A percentile compares a stretch with the other conserved stretches of the same genome.
phyloP scores from a whole-genome alignment of 2,329 filamentous ascomycete genomes.

The Xylaria hypoxylon region DNA sequence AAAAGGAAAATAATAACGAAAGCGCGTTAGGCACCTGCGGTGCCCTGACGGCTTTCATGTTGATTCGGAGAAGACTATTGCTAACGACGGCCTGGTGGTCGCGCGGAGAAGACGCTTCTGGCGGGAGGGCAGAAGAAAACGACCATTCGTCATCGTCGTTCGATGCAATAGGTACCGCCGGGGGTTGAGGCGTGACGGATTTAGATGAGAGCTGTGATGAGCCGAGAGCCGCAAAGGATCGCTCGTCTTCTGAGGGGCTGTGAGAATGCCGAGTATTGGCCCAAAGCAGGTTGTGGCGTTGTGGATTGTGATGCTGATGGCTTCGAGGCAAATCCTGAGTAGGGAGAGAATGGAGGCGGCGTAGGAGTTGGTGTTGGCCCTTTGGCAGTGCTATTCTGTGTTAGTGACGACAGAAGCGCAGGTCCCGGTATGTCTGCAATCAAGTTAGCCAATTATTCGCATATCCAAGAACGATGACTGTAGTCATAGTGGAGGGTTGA shows the following conservation, averaged over 20 bases:
- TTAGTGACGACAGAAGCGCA: constrained; percentile 72
- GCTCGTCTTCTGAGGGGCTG: constrained; percentile 57
- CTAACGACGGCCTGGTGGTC: constrained; percentile 75
- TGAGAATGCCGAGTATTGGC: constrained; percentile 61
- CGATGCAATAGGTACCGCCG: constrained; percentile 42
- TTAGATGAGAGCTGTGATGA: constrained; percentile 56
- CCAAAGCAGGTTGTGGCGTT: constrained; percentile 64
- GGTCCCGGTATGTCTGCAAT: constrained; percentile 71
- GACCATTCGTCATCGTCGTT: constrained; percentile 91
- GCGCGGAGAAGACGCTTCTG: constrained; percentile 64
- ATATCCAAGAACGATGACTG: not conserved
- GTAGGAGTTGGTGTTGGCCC: constrained; percentile 54
- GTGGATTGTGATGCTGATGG: constrained; percentile 61
- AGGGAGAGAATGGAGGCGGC: constrained; percentile 64
- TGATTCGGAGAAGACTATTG: constrained; percentile 76
- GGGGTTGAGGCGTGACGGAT: constrained; percentile 52
- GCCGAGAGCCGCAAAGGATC: constrained; percentile 65
- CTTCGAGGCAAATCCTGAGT: constrained; percentile 66
- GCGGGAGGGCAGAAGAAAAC: constrained; percentile 87
- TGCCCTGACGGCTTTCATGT: constrained; percentile 75
- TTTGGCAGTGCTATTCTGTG: constrained; percentile 69
- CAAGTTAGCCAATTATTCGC: constrained; percentile 44
- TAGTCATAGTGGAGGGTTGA: constrained; percentile 33
- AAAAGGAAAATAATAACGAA: constrained; percentile 81
- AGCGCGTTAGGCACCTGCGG: constrained; percentile 68